Base-by-base conservation (phyloP, 352 stramenopile genomes). In the Phytophthora fragariae region DNA sequence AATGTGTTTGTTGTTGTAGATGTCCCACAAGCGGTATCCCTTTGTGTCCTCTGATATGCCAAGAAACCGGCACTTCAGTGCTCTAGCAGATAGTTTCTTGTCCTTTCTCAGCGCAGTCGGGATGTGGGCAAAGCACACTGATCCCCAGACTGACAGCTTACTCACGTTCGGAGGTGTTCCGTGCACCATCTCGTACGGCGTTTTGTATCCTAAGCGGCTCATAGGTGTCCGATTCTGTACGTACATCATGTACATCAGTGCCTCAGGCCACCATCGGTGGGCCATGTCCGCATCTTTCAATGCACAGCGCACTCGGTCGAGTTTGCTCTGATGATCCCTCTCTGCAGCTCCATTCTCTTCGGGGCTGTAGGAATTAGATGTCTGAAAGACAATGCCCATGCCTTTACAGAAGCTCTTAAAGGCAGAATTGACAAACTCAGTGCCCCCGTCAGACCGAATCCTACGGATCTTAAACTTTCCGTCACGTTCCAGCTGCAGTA, bases 311-410 rank as follows among this genome's bases (percentile, higher is more conserved):
- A 62, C 47, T 52, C 50, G 47, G 19, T 50, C 33, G 6, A 72
- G 37, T 62, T 72, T 62, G 8, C 33, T 55, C 37, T 72, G 57
- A 33, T 72, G 65, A n/a, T 67, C 57, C 5, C 50, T 21, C 31
- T 72, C 57, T 58, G 57, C 37, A 39, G 57, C 39, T 62, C 65
- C 49, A 31, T 72, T 73, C n/a, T 73, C 58, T 63, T 73, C 52
- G 15, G 53, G 66, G 5, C 50, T 52, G 39, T 57, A 66, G 2
- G 57, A 24, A 29, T 68, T 68, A 5, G 57, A 63, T 37, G 49
- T 58, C 49, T 73, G 50, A 24, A 73, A 68, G n/a, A 37, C 39
- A 59, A 59, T 63, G 0, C 39, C 46, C 10, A 53, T 62, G 10
- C 12, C 17, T 57, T 62, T 63, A 33, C 49, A 67, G 14, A 72